A percentile compares a stretch with the other conserved stretches of the same genome.
Conservation (phyloP, 495 filamentous ascomycete genomes). For the Delitschia confertaspora region DNA sequence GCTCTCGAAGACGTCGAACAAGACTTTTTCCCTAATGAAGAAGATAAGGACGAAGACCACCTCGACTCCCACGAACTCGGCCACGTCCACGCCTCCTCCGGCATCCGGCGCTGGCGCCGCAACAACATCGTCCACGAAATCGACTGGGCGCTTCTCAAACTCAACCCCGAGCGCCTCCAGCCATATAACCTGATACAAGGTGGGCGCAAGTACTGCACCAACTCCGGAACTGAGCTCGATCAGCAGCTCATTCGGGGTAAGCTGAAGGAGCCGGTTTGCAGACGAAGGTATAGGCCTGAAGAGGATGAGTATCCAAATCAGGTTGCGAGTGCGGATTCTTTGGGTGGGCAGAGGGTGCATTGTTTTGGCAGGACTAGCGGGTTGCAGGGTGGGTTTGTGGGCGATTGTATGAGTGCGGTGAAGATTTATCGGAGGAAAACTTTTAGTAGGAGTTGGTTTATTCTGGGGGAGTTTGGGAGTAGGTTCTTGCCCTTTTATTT, state of each 20-base stretch:
- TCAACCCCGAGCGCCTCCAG: slow-evolving; percentile 62
- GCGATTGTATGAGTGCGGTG: slow-evolving; percentile 65
- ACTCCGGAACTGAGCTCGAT: slow-evolving; percentile 10
- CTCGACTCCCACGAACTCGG: slow-evolving; percentile 68
- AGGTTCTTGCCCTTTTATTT: slow-evolving; percentile 27
- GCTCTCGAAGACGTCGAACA: slow-evolving; percentile 78
- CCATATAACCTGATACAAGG: slow-evolving; percentile 54
- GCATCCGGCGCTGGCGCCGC: slow-evolving; percentile 61
- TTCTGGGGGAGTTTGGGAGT: slow-evolving; percentile 63
- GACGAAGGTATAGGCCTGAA: slow-evolving; percentile 21
- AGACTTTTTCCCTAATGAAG: slow-evolving; percentile 59
- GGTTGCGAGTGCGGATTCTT: slow-evolving; percentile 35
- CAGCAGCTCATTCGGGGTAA: slow-evolving; percentile 18
- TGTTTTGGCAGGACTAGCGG: slow-evolving; percentile 88
- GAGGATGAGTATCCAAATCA: slow-evolving; percentile 35
- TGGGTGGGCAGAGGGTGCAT: slow-evolving; percentile 70
- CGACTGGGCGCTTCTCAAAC: slow-evolving; percentile 89
- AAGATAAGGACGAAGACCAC: slow-evolving; percentile 63
- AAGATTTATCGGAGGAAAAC: slow-evolving; percentile 74
- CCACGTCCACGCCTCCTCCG: slow-evolving; percentile 79
- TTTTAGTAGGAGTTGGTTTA: slow-evolving; percentile 72
- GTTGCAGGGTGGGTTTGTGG: slow-evolving; percentile 65
- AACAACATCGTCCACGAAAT: slow-evolving; percentile 75
- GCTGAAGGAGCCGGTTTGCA: slow-evolving; percentile 24
- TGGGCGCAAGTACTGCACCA: slow-evolving; percentile 31